phyloP scores from a whole-genome alignment of 2,329 filamentous ascomycete genomes.

The Colletotrichum zoysiae region DNA sequence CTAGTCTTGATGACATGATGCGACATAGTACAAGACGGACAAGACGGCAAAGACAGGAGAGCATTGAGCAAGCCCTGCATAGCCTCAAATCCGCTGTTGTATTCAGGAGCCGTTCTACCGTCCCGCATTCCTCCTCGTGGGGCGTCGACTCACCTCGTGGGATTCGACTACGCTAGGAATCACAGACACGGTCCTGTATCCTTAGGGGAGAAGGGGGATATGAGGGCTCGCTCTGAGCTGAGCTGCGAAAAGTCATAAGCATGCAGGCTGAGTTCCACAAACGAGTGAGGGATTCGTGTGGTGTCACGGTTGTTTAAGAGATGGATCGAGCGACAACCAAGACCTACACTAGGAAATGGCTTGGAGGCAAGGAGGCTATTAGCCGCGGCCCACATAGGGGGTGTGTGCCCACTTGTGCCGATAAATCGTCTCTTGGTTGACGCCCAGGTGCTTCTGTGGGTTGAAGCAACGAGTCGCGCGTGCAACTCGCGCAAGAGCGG shows the following conservation, averaged over 20 bases:
- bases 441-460: background rate
- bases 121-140: slow-evolving; percentile 27
- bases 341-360: background rate
- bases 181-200: slow-evolving; percentile 22
- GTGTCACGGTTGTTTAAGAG: background rate
- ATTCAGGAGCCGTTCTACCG: slow-evolving; percentile 20
- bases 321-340: background rate
- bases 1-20: slow-evolving; percentile 7
- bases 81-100: slow-evolving; percentile 29
- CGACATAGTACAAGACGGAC: slow-evolving; percentile 11
- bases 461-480: slow-evolving; percentile 13
- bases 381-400: background rate
- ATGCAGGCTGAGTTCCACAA: slow-evolving; percentile 16
- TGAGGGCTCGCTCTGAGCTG: background rate
- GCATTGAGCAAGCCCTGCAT: slow-evolving; percentile 23
- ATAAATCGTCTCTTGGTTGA: background rate
- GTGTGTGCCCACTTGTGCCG: background rate
- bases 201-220: slow-evolving; percentile 6
- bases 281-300: slow-evolving; percentile 4
- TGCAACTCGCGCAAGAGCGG: background rate
- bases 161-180: background rate
- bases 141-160: background rate
- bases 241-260: background rate
- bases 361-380: background rate
- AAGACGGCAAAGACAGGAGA: slow-evolving; percentile 9